Percentiles rank a stretch among this genome's conserved stretches.
Evolutionary conservation across 257 asterid genomes (phyloP).

Genomic region (Penstemon eatonii): DNA sequence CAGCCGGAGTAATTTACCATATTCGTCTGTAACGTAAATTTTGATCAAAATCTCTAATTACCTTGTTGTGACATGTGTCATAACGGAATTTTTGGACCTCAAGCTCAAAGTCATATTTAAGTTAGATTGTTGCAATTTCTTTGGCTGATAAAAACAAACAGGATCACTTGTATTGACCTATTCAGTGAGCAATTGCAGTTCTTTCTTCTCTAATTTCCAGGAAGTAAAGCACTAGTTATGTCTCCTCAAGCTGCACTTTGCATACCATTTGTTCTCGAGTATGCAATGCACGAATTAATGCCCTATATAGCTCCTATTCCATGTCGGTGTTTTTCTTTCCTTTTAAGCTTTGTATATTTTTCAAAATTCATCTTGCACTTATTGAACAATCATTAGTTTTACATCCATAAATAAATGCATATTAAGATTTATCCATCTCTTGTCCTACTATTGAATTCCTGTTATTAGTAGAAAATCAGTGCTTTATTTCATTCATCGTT

Average conservation of each 20-base stretch:
- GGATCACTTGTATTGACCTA: constrained; percentile 1
- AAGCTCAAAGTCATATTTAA: constrained; percentile 19
- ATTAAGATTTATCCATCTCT: too few species aligned
- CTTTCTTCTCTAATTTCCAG: constrained; percentile 2
- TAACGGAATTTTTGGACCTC: constrained; percentile 7
- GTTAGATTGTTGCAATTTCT: not conserved
- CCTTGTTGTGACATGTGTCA: constrained; percentile 2
- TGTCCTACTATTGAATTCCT: too few species aligned
- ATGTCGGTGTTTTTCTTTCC: not conserved
- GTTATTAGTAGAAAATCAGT: constrained; percentile 19
- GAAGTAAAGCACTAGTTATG: not conserved
- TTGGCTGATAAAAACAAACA: not conserved
- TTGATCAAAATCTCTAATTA: not conserved
- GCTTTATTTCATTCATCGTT: constrained; percentile 26
- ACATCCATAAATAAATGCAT: too few species aligned
- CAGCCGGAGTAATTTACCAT: not conserved
- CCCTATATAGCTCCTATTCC: too few species aligned
- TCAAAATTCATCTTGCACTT: too few species aligned
- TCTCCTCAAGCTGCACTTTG: not conserved
- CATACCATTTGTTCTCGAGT: not conserved
- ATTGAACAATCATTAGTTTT: too few species aligned
- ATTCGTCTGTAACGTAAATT: not conserved
- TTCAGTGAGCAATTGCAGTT: not conserved
- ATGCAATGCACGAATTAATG: too few species aligned
- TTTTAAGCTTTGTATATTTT: not conserved